phyloP scores from a whole-genome alignment of 371 early-diverging fungal genomes.

The Mortierella sp. region DNA sequence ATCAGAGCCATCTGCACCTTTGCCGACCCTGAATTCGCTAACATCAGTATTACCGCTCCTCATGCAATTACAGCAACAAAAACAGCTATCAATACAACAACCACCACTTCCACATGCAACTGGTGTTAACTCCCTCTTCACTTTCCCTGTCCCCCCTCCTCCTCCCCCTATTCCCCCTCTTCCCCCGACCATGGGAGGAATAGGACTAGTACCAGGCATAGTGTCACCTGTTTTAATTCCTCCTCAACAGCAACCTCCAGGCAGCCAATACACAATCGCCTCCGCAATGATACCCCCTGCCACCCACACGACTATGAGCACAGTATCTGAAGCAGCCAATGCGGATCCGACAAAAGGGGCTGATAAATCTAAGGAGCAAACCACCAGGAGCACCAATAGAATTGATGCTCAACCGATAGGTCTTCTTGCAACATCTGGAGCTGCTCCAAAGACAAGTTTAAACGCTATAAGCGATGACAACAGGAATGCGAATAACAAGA shows the following conservation, averaged over 20 bases:
- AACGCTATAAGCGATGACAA: not conserved
- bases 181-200: not conserved
- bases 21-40: not conserved
- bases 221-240: not conserved
- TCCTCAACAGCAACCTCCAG: slow-evolving; percentile 10
- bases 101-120: not conserved
- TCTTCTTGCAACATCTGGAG: not conserved
- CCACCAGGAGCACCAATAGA: not conserved
- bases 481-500: not conserved
- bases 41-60: not conserved
- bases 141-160: not conserved
- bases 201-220: not conserved
- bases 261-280: slow-evolving; percentile 20
- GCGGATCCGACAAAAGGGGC: not conserved
- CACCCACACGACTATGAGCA: slow-evolving; percentile 16
- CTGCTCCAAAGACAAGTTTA: not conserved
- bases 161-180: not conserved
- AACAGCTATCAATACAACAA: slow-evolving; percentile 1
- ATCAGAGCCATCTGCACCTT: not conserved
- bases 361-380: not conserved
- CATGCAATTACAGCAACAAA: slow-evolving; percentile 5
- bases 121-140: not conserved
- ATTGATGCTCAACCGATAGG: not conserved
- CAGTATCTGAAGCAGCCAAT: not conserved
- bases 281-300: slow-evolving; percentile 32